Conservation (phyloP, 2,329 filamentous ascomycete genomes). For the Scedosporium dehoogii region DNA sequence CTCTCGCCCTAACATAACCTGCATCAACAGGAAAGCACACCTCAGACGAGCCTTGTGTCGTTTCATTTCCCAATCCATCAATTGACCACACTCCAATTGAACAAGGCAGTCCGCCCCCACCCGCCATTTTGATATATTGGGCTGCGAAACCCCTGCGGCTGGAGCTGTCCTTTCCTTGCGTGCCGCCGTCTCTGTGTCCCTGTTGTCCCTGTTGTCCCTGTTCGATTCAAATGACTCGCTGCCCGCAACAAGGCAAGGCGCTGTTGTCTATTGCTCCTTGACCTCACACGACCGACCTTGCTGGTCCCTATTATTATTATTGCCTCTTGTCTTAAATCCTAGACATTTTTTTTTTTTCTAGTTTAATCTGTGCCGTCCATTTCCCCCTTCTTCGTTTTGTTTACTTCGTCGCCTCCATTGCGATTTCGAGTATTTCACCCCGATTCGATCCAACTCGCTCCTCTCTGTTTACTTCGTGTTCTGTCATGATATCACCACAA, state of each 20-base stretch:
- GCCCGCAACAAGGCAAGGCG: background rate
- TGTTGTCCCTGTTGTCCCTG: background rate
- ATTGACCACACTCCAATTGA: background rate
- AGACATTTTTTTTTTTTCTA: background rate
- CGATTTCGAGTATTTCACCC: background rate
- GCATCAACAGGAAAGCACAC: background rate
- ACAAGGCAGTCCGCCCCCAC: background rate
- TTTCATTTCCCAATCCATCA: too few relatives aligned
- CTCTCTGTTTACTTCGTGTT: background rate
- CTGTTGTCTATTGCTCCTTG: background rate
- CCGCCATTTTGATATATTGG: background rate
- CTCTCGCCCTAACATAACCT: too few relatives aligned
- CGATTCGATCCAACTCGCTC: background rate
- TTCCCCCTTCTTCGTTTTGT: background rate
- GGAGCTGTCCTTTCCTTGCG: background rate
- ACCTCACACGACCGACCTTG: background rate
- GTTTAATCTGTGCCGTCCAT: background rate
- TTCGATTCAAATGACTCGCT: background rate
- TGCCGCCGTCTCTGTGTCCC: background rate
- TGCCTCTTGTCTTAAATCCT: background rate
- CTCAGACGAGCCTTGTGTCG: background rate
- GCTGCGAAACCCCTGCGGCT: background rate
- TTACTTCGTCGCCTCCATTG: background rate
- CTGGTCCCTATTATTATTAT: conserved; percentile 4
- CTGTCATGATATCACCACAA: background rate